Evolutionary conservation across 352 stramenopile species (phyloP), one percentile per base, ranked within the genome.

Genomic region (Peronospora farinosa): DNA sequence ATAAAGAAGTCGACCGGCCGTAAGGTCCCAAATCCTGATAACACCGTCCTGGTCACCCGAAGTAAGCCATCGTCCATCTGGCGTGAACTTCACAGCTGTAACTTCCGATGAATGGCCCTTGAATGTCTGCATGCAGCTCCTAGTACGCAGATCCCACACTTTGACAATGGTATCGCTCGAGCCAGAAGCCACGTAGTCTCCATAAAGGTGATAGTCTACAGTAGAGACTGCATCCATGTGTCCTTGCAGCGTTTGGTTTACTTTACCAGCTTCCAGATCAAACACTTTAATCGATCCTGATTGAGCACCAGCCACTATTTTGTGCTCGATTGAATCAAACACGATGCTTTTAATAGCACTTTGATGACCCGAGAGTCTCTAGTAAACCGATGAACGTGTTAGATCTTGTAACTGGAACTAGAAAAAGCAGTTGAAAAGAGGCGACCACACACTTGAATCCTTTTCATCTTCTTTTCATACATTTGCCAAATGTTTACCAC

Each of bases 41-140:
- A 72, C 76, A 27, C 83, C 83, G 30, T 89, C 77, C 10, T 73
- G 63, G 0, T 72, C 69, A 7, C 83, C 80, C 2, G 80, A 93
- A 15, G 83, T 92, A 35, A 93, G 72, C 83, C 83, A 92, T 0
- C 83, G 76, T 13, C 80, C 80, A 45, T 93, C 83, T 0, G 80
- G 83, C 5, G 80, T 92, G 46, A 93, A 91, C 46, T 63, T 78
- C 11, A 90, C 78, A 1, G 66, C 79, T 27, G 80, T 93, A 40
- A 92, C 69, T 37, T 93, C 77, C 5, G 61, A 84, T 17, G 65
- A 61, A 61, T 93, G 83, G 6, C 80, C 83, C 23, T 92, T 89
- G 54, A 92, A 93, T 9, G 75, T 88, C 53, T 92, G 83, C 70
- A 93, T 90, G 56, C 80, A 92, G 55, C 74, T 86, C 59, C 90